A percentile compares a stretch with the other conserved stretches of the same genome.
phyloP scores from a whole-genome alignment of 441 rosid genomes.

The Syzygium syzygioides region DNA sequence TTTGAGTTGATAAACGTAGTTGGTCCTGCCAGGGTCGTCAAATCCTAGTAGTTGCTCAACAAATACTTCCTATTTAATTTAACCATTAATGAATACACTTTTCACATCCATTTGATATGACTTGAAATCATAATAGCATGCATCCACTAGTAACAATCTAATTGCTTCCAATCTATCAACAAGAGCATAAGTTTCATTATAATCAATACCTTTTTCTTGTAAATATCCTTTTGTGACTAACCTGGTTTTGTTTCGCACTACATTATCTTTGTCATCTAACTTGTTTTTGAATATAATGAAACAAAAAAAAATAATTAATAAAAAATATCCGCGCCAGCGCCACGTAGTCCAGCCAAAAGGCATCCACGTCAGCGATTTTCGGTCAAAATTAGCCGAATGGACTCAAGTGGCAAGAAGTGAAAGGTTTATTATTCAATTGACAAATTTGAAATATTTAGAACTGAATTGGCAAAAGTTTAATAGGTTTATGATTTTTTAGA shows the following conservation, averaged over 20 bases:
- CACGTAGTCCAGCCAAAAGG: no score
- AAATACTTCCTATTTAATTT: not conserved
- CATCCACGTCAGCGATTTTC: no score
- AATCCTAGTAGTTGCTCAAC: not conserved
- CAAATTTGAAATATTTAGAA: no score
- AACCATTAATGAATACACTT: no score
- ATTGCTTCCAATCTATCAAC: not conserved
- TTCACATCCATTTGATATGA: not conserved
- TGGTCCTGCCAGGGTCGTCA: not conserved
- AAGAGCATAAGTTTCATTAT: not conserved
- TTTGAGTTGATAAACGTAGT: not conserved
- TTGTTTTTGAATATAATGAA: not conserved
- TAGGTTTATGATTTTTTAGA: no score
- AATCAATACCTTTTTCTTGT: not conserved
- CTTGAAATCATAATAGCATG: not conserved
- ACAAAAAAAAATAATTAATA: no score
- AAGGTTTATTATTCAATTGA: no score
- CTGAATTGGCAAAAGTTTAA: no score
- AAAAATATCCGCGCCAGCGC: no score
- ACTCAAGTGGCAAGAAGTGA: no score
- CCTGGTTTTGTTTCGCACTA: not conserved
- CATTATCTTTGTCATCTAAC: not conserved
- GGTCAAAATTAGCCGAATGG: no score
- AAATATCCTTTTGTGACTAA: not conserved
- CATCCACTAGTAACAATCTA: not conserved